phyloP scores from a whole-genome alignment of 2,329 filamentous ascomycete genomes.

The Thelonectria discophora region DNA sequence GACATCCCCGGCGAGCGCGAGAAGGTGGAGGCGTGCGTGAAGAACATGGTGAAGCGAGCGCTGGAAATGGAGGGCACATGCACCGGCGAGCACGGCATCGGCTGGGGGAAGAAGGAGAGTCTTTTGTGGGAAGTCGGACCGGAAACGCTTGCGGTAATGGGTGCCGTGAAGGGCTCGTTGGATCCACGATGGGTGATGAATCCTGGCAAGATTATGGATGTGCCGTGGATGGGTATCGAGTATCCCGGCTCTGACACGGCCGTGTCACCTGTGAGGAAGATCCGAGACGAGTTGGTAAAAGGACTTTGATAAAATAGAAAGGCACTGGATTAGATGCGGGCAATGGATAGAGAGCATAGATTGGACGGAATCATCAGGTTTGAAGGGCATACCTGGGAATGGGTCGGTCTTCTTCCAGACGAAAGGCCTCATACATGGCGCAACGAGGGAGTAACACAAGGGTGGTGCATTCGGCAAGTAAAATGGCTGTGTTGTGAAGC shows the following conservation, averaged over 20 bases:
- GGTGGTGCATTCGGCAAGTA: too few relatives aligned
- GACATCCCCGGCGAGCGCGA: slow-evolving; percentile 73
- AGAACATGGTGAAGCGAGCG: slow-evolving; percentile 90
- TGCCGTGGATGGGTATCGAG: slow-evolving; percentile 51
- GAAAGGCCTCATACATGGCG: not conserved
- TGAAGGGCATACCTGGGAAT: not conserved
- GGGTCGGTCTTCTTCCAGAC: not conserved
- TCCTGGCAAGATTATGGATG: slow-evolving; percentile 89
- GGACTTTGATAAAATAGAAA: slow-evolving; percentile 2
- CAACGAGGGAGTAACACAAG: not conserved
- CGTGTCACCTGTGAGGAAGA: slow-evolving; percentile 37
- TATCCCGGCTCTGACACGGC: slow-evolving; percentile 31
- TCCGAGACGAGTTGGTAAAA: slow-evolving; percentile 20
- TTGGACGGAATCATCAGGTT: not conserved
- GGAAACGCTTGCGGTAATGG: slow-evolving; percentile 86
- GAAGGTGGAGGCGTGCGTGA: slow-evolving; percentile 82
- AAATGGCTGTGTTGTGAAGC: too few relatives aligned
- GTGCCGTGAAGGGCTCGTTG: slow-evolving; percentile 80
- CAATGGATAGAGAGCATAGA: not conserved
- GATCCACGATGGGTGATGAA: slow-evolving; percentile 92
- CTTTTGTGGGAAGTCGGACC: slow-evolving; percentile 81
- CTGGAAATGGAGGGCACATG: slow-evolving; percentile 94
- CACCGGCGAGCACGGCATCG: slow-evolving; percentile 88
- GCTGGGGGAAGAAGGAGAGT: slow-evolving; percentile 85
- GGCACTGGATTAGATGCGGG: not conserved